Percentiles rank a stretch among this genome's conserved stretches.
Conservation (phyloP, 83 land plant species). For the Thuja plicata region DNA sequence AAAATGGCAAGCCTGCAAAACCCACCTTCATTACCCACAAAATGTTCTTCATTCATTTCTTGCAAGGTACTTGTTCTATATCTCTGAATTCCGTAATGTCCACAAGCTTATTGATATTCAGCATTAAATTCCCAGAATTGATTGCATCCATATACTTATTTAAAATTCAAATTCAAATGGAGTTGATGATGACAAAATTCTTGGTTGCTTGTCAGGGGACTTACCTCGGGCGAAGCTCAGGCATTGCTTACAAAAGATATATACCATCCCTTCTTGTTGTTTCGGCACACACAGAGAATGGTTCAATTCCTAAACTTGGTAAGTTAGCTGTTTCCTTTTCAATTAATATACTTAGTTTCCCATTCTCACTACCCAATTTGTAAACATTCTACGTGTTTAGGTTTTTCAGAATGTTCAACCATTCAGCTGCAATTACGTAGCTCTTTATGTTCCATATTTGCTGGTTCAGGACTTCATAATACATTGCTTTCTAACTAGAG, state of each 20-base stretch:
- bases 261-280: background rate
- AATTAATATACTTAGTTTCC: background rate
- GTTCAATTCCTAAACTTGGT: background rate
- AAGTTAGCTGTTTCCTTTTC: background rate
- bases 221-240: background rate
- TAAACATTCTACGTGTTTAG: background rate
- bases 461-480: background rate
- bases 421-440: background rate
- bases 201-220: background rate
- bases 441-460: background rate
- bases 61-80: background rate
- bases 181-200: background rate
- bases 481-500: background rate
- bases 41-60: background rate
- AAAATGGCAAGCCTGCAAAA: background rate
- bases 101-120: background rate
- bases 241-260: constrained; percentile 2
- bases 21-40: background rate
- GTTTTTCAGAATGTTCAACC: background rate
- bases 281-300: background rate
- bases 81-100: background rate
- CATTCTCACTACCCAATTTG: background rate
- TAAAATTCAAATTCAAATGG: background rate
- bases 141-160: background rate
- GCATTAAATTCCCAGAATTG: background rate